phyloP scores from a whole-genome alignment of 768 basidiomycete species.

The Lactarius akahatsu region DNA sequence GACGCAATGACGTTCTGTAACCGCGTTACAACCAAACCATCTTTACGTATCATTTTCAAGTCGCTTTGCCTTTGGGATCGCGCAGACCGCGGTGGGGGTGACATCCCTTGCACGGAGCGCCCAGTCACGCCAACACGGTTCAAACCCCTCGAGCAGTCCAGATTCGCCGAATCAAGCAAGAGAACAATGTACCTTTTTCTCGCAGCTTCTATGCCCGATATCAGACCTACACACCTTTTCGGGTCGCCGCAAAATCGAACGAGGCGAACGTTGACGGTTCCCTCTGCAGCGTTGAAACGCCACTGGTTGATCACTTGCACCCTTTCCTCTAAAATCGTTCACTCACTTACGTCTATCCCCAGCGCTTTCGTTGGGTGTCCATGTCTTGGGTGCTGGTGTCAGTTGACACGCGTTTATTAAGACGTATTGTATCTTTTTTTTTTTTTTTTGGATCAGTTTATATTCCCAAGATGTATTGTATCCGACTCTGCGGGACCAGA shows the following conservation, averaged over 20 bases:
- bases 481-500: neutral
- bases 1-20: neutral
- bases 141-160: neutral
- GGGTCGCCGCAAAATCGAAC: neutral
- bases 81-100: neutral
- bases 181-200: neutral
- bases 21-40: neutral
- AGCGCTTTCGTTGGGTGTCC: neutral
- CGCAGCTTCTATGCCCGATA: neutral
- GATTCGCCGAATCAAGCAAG: neutral
- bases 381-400: neutral
- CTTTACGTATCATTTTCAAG: no score
- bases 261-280: neutral
- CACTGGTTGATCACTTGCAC: neutral
- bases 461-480: no score
- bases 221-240: neutral
- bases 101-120: neutral
- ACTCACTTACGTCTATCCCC: slow-evolving; percentile 11
- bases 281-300: neutral
- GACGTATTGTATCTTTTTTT: no score
- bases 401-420: slow-evolving; percentile 2
- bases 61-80: no score
- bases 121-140: neutral
- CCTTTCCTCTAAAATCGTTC: neutral
- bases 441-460: no score